Conservation (phyloP, 192 early-diverging fungal species). For the Geranomyces michiganensis region DNA sequence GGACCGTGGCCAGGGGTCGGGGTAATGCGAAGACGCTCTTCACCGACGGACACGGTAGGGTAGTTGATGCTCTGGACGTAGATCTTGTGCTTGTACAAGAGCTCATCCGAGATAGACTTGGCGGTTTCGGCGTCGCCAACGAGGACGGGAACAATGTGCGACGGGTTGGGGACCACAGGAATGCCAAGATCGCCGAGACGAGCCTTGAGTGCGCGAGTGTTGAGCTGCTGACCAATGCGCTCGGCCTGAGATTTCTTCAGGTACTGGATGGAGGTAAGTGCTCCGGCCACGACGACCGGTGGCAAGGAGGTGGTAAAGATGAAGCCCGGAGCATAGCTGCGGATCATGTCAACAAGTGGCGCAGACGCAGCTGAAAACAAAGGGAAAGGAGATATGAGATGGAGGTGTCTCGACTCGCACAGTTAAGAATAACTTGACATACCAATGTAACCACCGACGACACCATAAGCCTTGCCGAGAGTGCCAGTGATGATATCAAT, state of each 20-base stretch:
- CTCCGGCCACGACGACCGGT: constrained; percentile 87
- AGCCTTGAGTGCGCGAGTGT: constrained; percentile 87
- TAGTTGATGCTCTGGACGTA: constrained; percentile 99
- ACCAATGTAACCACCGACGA: constrained; percentile 96
- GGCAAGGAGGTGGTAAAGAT: constrained; percentile 99
- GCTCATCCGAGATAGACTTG: constrained; percentile 91
- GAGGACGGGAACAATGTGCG: constrained; percentile 98
- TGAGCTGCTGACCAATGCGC: constrained; percentile 89
- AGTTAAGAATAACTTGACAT: constrained; percentile 8
- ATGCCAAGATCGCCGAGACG: constrained; percentile 80
- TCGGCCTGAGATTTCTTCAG: constrained; percentile 83
- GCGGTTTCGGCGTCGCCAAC: constrained; percentile 94
- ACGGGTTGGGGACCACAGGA: constrained; percentile 97
- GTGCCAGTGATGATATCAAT: constrained; percentile 97
- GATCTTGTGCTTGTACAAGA: constrained; percentile 86
- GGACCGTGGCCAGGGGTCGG: constrained; percentile 92
- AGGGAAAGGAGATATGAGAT: neutral
- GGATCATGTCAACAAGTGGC: constrained; percentile 88
- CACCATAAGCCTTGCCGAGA: constrained; percentile 95
- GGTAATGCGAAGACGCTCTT: constrained; percentile 97
- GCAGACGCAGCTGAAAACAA: constrained; percentile 67
- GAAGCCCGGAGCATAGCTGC: constrained; percentile 97
- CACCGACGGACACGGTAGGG: constrained; percentile 91
- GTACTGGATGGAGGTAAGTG: constrained; percentile 90
- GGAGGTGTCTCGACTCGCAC: no score